Evolutionary conservation across 768 basidiomycete species (phyloP), one percentile per base, ranked within the genome.

Genomic region (Kwoniella dendrophila): DNA sequence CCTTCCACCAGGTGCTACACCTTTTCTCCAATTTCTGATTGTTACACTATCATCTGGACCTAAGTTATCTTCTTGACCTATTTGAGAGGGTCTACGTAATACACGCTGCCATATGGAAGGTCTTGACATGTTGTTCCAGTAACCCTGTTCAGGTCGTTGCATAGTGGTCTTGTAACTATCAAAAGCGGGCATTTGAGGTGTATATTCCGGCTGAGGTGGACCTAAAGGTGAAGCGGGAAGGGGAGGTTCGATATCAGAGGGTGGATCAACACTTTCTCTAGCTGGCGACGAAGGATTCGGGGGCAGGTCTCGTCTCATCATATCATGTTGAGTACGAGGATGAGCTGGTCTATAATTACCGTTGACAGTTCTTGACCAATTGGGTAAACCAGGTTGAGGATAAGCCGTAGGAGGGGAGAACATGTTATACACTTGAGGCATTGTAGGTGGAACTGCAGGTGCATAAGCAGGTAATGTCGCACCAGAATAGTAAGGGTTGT

Each of bases 401-500:
- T 60, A 60, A 16, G 36, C 50, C 20, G 47, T 20, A 34, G 50
- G 59, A 5, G 59, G 50, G 2, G 50, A 45, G 14, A 44, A 30
- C 59, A 53, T 45, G 26, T 60, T 60, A 26, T 60, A 60, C 20
- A 60, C 50, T 27, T 60, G 59, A 26, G 44, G 56, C 20, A 43
- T 27, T 10, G 40, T 27, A 48, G 57, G 41, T n/a, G n/a, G n/a
- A n/a, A n/a, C n/a, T n/a, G n/a, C n/a, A n/a, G n/a, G n/a, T 32
- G 50, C 50, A 18, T 60, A 60, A 7, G 59, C 59, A 30, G 59
- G 59, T 22, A 60, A 24, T 16, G 48, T 52, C 4, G 50, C 59
- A 8, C 58, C 58, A 16, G 58, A 59, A 26, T 60, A 60, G 43
- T 53, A 60, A 32, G 48, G 49, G 58, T 59, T 49, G 26, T 48